phyloP scores from a whole-genome alignment of 2,329 filamentous ascomycete genomes.

The Aspergillus nomiae region DNA sequence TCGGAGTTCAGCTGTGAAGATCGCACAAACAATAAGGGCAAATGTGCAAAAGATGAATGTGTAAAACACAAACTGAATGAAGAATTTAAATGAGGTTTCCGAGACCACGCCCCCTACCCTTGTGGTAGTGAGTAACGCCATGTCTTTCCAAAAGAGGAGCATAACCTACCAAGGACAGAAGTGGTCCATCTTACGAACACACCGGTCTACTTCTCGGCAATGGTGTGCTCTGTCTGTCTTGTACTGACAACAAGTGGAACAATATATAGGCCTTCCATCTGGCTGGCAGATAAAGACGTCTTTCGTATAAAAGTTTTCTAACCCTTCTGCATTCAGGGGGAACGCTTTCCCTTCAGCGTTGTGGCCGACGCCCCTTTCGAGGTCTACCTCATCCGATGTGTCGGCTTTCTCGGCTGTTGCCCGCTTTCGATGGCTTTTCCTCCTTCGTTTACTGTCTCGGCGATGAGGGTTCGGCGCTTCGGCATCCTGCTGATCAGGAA shows the following conservation, averaged over 20 bases:
- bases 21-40: conserved; percentile 63
- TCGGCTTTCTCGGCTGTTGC: conserved; percentile 26
- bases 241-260: conserved; percentile 78
- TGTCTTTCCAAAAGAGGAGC: not conserved
- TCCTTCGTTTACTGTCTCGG: conserved; percentile 25
- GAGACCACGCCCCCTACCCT: conserved; percentile 91
- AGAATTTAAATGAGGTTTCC: conserved; percentile 87
- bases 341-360: conserved; percentile 27
- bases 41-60: conserved; percentile 68
- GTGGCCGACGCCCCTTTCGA: conserved; percentile 29
- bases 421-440: conserved; percentile 26
- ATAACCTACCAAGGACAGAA: conserved; percentile 75
- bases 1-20: conserved; percentile 62
- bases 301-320: conserved; percentile 77
- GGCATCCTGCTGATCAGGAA: conserved; percentile 26
- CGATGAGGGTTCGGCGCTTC: conserved; percentile 19
- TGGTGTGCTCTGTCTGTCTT: conserved; percentile 89
- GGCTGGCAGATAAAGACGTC: conserved; percentile 81
- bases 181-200: conserved; percentile 89
- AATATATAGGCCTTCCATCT: conserved; percentile 85
- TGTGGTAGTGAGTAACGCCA: conserved; percentile 14
- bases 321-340: conserved; percentile 63
- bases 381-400: conserved; percentile 23
- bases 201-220: conserved; percentile 77
- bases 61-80: conserved; percentile 83